phyloP scores from a whole-genome alignment of 2,329 filamentous ascomycete genomes.

The Sphaerulina musiva region DNA sequence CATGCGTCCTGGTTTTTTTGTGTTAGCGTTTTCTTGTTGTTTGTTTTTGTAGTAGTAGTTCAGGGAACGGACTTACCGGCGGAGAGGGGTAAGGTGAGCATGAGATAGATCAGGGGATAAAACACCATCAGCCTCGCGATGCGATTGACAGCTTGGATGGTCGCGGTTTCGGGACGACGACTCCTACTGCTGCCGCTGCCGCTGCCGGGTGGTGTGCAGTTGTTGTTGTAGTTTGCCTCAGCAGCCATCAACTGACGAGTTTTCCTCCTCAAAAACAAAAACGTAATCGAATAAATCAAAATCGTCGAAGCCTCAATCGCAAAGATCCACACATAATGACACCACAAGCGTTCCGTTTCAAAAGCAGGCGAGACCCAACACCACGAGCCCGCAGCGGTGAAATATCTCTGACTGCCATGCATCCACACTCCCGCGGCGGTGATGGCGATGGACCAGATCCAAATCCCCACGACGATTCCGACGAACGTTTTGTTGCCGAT shows the following conservation, averaged over 20 bases:
- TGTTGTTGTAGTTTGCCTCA: too few species aligned
- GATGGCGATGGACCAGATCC: slow-evolving; percentile 55
- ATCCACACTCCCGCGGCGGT: slow-evolving; percentile 47
- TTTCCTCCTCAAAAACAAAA: slow-evolving; percentile 28
- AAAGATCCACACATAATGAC: slow-evolving; percentile 63
- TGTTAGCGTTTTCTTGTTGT: background rate
- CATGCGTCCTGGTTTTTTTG: slow-evolving; percentile 48
- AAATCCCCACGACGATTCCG: slow-evolving; percentile 43
- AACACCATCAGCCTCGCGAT: slow-evolving; percentile 55
- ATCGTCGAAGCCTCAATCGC: slow-evolving; percentile 48
- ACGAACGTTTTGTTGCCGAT: slow-evolving; percentile 50
- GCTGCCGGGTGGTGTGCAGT: too few species aligned
- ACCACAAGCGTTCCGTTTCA: slow-evolving; percentile 40
- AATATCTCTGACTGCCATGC: slow-evolving; percentile 43
- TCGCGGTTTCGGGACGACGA: slow-evolving; percentile 5
- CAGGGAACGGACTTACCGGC: slow-evolving; percentile 26
- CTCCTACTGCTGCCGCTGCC: too few species aligned
- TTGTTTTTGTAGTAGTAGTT: background rate
- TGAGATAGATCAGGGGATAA: slow-evolving; percentile 62
- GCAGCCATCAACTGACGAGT: slow-evolving; percentile 20
- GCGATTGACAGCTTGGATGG: slow-evolving; percentile 30
- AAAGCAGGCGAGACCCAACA: slow-evolving; percentile 59
- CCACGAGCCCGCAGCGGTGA: slow-evolving; percentile 57
- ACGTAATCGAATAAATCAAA: slow-evolving; percentile 42
- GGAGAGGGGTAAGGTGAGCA: slow-evolving; percentile 62